Percentiles rank a stretch among this genome's conserved stretches.
phyloP scores from a whole-genome alignment of 75 land plant genomes.

The Ceratopteris richardii region DNA sequence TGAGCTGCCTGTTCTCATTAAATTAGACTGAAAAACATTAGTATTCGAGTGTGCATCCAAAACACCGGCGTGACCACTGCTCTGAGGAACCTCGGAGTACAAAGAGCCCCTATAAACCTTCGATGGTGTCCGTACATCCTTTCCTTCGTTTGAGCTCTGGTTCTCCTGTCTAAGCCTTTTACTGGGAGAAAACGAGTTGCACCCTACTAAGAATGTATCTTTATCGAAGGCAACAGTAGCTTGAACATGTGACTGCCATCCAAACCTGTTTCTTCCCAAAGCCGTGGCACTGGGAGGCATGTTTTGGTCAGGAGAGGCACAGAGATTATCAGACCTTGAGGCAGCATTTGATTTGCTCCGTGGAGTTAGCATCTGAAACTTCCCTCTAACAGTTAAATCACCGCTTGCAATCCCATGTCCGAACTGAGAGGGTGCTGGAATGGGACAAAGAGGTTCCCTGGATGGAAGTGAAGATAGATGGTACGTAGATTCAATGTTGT shows the following conservation, averaged over 20 bases:
- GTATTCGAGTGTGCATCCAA: no score
- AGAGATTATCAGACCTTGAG: conserved; percentile 10
- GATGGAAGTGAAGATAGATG: conserved; percentile 1
- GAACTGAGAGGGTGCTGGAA: conserved; percentile 28
- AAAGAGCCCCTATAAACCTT: conserved; percentile 1
- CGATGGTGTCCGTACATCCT: background rate
- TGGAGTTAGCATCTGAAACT: conserved; percentile 33
- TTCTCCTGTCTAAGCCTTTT: background rate
- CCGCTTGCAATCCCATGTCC: conserved; percentile 11
- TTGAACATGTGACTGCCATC: conserved; percentile 30
- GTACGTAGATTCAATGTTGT: conserved; percentile 8
- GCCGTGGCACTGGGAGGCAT: conserved; percentile 10
- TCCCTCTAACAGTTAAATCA: conserved; percentile 7
- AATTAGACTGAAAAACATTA: background rate
- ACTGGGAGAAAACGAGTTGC: conserved; percentile 5
- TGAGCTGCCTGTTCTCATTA: conserved; percentile 11
- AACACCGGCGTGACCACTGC: background rate
- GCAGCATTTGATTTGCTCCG: conserved; percentile 20
- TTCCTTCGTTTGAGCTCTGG: background rate
- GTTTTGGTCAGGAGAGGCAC: conserved; percentile 32
- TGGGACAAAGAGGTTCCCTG: conserved; percentile 38
- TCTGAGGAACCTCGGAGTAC: conserved; percentile 16
- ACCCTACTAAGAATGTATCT: conserved; percentile 4
- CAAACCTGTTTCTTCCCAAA: conserved; percentile 36
- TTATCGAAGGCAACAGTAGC: conserved; percentile 6